Evolutionary conservation across 352 stramenopile genomes (phyloP).

Genomic region (Paralagenidium karlingii): DNA sequence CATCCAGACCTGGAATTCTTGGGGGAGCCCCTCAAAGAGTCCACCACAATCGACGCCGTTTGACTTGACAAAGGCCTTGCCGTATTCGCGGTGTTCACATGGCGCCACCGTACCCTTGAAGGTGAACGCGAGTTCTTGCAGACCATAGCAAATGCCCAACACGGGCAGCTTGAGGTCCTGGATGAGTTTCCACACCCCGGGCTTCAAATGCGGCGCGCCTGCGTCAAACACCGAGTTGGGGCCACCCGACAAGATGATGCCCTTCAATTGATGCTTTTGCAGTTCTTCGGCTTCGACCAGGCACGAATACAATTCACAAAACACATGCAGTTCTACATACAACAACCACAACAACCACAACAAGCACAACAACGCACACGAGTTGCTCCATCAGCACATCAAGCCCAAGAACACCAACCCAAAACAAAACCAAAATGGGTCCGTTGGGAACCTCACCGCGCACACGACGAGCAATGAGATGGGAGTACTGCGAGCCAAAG

Average conservation of each 20-base stretch:
- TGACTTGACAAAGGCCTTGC: constrained; percentile 89
- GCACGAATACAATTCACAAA: constrained; percentile 99
- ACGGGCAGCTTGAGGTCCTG: constrained; percentile 93
- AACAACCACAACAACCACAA: constrained; percentile 3
- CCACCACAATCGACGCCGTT: constrained; percentile 31
- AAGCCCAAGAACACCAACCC: background rate
- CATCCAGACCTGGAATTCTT: constrained; percentile 99
- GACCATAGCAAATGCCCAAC: constrained; percentile 97
- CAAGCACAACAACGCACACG: constrained; percentile 11
- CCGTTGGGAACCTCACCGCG: no score
- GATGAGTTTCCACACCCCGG: constrained; percentile 94
- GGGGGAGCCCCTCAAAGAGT: constrained; percentile 86
- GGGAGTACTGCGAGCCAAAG: constrained; percentile 99
- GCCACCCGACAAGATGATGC: constrained; percentile 97
- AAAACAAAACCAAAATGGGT: no score
- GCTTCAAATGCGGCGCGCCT: constrained; percentile 88
- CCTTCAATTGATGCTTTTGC: constrained; percentile 87
- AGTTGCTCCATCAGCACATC: background rate
- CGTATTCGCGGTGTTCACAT: constrained; percentile 94
- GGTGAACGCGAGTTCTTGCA: constrained; percentile 92
- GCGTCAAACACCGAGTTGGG: constrained; percentile 96
- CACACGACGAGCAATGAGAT: constrained; percentile 97
- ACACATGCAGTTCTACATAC: constrained; percentile 91
- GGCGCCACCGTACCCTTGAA: constrained; percentile 92
- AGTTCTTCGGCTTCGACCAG: constrained; percentile 89